Conservation (phyloP, 768 basidiomycete species). For the Coprinopsis marcescibilis region DNA sequence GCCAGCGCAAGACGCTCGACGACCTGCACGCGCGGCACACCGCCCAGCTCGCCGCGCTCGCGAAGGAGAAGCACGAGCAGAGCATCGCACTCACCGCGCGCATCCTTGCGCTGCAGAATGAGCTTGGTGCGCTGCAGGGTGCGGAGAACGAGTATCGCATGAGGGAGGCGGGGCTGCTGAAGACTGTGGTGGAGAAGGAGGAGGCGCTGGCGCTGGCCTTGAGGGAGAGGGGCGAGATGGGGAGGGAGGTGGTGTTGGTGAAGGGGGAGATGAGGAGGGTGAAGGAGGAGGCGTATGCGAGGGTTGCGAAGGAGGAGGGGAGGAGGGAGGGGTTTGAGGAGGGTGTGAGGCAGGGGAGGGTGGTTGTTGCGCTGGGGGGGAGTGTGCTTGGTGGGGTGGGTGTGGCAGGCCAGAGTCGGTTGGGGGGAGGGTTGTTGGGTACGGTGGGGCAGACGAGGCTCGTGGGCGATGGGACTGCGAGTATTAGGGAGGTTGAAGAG, state of each 20-base stretch:
- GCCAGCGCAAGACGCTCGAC: not conserved
- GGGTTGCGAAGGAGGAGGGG: conserved; percentile 7
- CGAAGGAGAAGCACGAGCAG: not conserved
- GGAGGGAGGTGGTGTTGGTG: not conserved
- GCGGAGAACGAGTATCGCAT: not conserved
- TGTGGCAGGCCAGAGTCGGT: not conserved
- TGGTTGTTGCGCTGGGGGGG: conserved; percentile 1
- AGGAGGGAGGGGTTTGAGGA: conserved; percentile 11
- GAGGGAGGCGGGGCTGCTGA: not conserved
- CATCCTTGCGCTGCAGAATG: not conserved
- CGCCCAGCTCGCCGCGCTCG: not conserved
- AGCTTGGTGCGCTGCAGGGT: not conserved
- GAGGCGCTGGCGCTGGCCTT: not conserved
- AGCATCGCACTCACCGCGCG: not conserved
- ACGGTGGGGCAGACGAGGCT: too few relatives aligned
- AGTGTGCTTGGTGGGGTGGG: not conserved
- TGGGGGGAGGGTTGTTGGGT: too few relatives aligned
- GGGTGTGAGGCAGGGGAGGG: conserved; percentile 3
- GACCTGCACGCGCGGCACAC: not conserved
- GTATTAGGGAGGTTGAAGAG: too few relatives aligned
- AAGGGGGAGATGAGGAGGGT: conserved; percentile 3
- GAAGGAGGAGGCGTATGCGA: not conserved
- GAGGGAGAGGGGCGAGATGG: not conserved
- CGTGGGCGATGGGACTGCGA: too few relatives aligned
- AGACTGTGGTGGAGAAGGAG: not conserved